Percentiles rank a stretch among this genome's conserved stretches.
These are phyloP conservation scores for Lipomyces chichibuensis DNA, from an alignment of 805 yeast species.

Conservation along the genomic window DNA sequence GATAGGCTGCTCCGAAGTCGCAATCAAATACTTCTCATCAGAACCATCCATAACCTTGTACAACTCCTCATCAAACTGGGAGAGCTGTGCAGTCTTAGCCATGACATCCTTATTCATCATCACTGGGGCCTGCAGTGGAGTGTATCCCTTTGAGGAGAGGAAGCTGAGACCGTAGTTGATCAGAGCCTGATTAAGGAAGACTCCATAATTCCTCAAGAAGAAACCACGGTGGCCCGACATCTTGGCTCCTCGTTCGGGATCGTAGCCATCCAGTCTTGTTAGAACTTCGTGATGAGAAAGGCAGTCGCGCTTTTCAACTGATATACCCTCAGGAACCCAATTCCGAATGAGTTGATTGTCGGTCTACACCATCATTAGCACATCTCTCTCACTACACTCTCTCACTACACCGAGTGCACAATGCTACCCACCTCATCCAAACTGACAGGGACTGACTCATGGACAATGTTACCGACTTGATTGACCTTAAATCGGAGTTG, in stretches of 20 bases:
- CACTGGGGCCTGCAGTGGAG: conserved; percentile 95
- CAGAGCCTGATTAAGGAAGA: conserved; percentile 95
- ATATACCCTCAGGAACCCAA: conserved; percentile 82
- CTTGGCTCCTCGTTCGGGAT: conserved; percentile 98
- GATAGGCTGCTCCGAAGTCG: conserved; percentile 98
- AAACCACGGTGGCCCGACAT: conserved; percentile 98
- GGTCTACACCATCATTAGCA: conserved; percentile 45
- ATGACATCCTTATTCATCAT: conserved; percentile 99
- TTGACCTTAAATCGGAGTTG: conserved; percentile 78
- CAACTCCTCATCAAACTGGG: conserved; percentile 96
- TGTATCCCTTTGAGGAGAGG: conserved; percentile 75
- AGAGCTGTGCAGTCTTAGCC: conserved; percentile 99
- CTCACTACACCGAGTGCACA: no score
- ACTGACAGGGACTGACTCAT: conserved; percentile 85
- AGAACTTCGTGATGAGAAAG: conserved; percentile 95
- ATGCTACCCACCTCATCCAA: conserved; percentile 61
- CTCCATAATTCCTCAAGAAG: conserved; percentile 93
- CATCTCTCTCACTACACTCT: no score
- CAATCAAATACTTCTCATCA: conserved; percentile 96
- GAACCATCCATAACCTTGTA: conserved; percentile 96
- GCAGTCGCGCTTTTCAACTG: conserved; percentile 73
- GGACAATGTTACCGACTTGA: conserved; percentile 91
- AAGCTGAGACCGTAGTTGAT: conserved; percentile 93
- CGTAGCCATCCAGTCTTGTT: conserved; percentile 94
- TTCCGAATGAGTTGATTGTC: conserved; percentile 84